Base-by-base conservation (phyloP, 2,329 filamentous ascomycete species). In the Aspergillus oerlinghausenensis region DNA sequence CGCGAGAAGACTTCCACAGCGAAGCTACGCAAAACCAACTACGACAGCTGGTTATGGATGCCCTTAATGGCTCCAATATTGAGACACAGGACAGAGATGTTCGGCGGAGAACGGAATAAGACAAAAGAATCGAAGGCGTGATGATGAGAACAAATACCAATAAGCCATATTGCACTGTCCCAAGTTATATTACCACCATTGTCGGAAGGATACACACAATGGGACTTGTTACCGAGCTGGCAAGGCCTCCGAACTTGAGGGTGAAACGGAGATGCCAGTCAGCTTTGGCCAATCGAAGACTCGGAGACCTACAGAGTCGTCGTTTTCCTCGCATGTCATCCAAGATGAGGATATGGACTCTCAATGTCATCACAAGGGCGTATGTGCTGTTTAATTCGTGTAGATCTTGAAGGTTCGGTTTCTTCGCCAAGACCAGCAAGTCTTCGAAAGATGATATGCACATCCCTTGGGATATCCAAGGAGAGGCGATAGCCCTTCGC, bases 21-120 rank as follows among this genome's bases (percentile, higher is more conserved):
- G 86, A 90, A 54, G 85, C 88, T 58, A 90, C 89, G 3, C 94
- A 99, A 74, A 83, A 82, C 23, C 86, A 92, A 69, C 75, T 99
- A 67, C 83, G 92, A 58, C 82, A 84, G 63, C 77, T 99, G 58
- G 86, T 99, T 5, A 84, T 88, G 62, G 91, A 97, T 66, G 92
- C 90, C 2, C 79, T 99, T 19, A 76, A 82, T 25, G 89, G 86
- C 1, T 81, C 90, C 54, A 83, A 81, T 25, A 72, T 86, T 3
- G 82, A 84, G 21, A 83, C 70, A 5, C 69, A 85, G 52, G 84
- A 86, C 56, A 82, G 87, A 60, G 88, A 83, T 59, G 84, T 89
- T 48, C 84, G 87, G 61, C 74, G 81, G 58, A 84, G 85, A 62
- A 81, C 84, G 58, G 81, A 79, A 26, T 89, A 79, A 80, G 21